Base-by-base conservation (phyloP, 139 green algal genomes). In the Chlorella sp. region DNA sequence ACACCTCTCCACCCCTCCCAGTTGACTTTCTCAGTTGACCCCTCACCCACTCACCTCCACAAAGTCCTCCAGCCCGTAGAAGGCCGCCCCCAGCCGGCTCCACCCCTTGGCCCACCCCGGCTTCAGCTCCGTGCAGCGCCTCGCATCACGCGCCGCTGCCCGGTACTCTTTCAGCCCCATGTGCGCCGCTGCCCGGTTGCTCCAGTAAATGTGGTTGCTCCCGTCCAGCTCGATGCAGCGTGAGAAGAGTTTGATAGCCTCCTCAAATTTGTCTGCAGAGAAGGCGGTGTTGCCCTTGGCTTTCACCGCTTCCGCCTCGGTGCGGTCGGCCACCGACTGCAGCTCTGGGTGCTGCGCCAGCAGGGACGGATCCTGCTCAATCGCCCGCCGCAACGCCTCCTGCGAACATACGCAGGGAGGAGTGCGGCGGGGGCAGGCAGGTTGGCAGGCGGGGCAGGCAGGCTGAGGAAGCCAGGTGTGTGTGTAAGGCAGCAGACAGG, bases 351-450 rank as follows among this genome's bases (percentile, higher is more conserved):
- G 93, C 86, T 97, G 91, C 60, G 81, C 37, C 15, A 92, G 92
- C 61, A 98, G 93, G 53, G 93, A 91, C 9, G 96, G 96, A 85
- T 98, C 96, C 36, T 98, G 93, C 64, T 93, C 95, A 68, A 98
- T 92, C 18, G 96, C 96, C 0, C 93, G 92, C 15, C 91, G 90
- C 75, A 98, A 89, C 0, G 96, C 96, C 24, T 96, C 96, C 94
- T 97, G 92, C 88, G 90, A 85, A 69, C 89, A 60, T n/a, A 0
- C 2, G 28, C 53, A 21, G 19, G 32, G 28, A 0, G 30, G 80
- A 21, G 32, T 28, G 1, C 4, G 7, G 34, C 2, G 57, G 22
- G 3, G 81, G 53, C 80, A 48, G 48, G 30, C 32, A 16, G 1
- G 32, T 34, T 15, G 15, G 18, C 61, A 30, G 36, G 57, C 81